Conservation (phyloP, 352 stramenopile genomes). For the Thalassiosira exigua region DNA sequence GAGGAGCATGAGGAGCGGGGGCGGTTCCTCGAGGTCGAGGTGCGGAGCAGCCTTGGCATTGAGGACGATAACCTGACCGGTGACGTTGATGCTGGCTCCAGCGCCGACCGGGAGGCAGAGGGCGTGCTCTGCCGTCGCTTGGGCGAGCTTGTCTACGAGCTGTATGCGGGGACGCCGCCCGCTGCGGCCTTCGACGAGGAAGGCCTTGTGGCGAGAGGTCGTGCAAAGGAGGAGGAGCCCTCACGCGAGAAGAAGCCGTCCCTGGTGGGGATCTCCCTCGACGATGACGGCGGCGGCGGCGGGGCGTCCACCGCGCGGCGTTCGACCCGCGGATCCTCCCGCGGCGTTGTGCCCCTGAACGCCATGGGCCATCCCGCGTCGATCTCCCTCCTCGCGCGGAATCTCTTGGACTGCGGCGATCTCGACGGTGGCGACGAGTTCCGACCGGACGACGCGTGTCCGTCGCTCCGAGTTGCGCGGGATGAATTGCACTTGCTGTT, state of each 20-base stretch:
- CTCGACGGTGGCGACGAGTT: slow-evolving; percentile 1
- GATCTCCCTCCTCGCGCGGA: slow-evolving; percentile 27
- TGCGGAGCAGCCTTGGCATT: background rate
- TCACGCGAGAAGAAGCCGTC: too few species aligned
- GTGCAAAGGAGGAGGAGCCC: background rate
- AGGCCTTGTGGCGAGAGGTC: background rate
- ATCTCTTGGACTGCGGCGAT: slow-evolving; percentile 30
- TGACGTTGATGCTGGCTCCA: background rate
- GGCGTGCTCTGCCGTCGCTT: slow-evolving; percentile 20
- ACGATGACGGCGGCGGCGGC: too few species aligned
- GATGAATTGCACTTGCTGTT: slow-evolving; percentile 42
- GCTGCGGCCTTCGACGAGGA: background rate
- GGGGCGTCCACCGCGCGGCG: too few species aligned
- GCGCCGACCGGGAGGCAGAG: background rate
- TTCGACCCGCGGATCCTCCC: too few species aligned
- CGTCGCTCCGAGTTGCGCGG: slow-evolving; percentile 13
- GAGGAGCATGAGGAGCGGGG: slow-evolving; percentile 12
- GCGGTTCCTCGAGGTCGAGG: slow-evolving; percentile 30
- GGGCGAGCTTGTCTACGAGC: slow-evolving; percentile 22
- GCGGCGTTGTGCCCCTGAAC: slow-evolving; percentile 10
- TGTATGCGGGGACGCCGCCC: slow-evolving; percentile 11
- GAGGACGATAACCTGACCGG: background rate
- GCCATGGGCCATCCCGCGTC: slow-evolving; percentile 37
- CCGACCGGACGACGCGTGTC: background rate
- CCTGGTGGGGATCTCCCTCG: too few species aligned